A percentile compares a stretch with the other conserved stretches of the same genome.
These are phyloP conservation scores for Nakazawaea wyomingensis DNA, from an alignment of 805 yeast species.

Conservation along the genomic window DNA sequence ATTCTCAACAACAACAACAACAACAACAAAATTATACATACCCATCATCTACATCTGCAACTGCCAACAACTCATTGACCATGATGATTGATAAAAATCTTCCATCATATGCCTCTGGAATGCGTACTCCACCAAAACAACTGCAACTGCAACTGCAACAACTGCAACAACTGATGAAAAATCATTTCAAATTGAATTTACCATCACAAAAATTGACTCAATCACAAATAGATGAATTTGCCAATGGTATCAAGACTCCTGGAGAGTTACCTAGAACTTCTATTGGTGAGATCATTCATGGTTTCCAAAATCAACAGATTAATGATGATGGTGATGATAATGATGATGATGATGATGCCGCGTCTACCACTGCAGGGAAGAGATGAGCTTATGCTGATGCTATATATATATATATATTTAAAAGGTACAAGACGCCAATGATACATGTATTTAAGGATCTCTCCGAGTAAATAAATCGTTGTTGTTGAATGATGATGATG, in stretches of 20 bases:
- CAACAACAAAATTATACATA: background rate
- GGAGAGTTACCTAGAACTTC: constrained; percentile 14
- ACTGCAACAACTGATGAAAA: background rate
- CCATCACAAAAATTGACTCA: constrained; percentile 9
- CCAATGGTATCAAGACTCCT: constrained; percentile 12
- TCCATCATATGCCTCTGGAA: constrained; percentile 11
- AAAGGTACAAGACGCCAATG: too few relatives aligned
- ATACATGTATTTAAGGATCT: too few relatives aligned
- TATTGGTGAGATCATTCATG: constrained; percentile 13
- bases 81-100: constrained; percentile 5
- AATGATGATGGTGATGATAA: background rate
- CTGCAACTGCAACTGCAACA: background rate
- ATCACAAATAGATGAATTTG: constrained; percentile 3
- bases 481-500: too few relatives aligned
- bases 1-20: background rate
- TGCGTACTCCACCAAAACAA: constrained; percentile 15
- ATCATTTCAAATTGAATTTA: constrained; percentile 11
- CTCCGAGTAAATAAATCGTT: too few relatives aligned
- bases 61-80: background rate
- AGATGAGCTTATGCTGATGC: background rate
- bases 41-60: background rate
- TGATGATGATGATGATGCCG: background rate
- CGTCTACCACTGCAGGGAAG: too few relatives aligned
- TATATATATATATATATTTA: too few relatives aligned
- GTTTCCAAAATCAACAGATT: constrained; percentile 6